phyloP scores from a whole-genome alignment of 2,329 filamentous ascomycete species.

The Huntiella moniliformis region DNA sequence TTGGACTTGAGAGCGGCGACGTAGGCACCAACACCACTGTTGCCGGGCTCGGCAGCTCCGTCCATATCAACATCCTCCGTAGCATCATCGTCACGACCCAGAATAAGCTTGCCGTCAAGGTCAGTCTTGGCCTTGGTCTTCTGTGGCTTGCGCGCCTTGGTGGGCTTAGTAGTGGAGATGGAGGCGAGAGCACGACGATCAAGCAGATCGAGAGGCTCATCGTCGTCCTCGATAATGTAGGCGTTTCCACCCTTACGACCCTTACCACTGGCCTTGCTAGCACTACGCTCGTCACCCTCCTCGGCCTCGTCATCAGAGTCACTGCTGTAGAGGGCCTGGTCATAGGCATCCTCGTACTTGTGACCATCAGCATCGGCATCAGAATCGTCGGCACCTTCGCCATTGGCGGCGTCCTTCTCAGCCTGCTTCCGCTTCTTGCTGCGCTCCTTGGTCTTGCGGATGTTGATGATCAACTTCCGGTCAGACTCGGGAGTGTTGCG shows the following conservation, averaged over 20 bases:
- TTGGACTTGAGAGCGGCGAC: constrained; percentile 50
- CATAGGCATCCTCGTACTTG: constrained; percentile 82
- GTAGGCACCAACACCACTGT: constrained; percentile 46
- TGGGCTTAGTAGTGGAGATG: constrained; percentile 78
- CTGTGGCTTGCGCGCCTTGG: constrained; percentile 38
- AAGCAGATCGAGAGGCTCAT: constrained; percentile 85
- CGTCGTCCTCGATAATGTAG: constrained; percentile 86
- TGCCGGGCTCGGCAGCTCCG: constrained; percentile 33
- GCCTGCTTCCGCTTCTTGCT: constrained; percentile 75
- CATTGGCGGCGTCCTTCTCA: constrained; percentile 30
- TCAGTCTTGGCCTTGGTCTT: constrained; percentile 48
- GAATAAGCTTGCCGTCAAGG: constrained; percentile 62
- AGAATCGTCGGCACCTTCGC: constrained; percentile 14
- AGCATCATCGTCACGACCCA: constrained; percentile 39
- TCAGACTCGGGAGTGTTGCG: constrained; percentile 68
- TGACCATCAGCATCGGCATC: constrained; percentile 21
- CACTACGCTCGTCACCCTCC: constrained; percentile 18
- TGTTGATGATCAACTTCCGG: constrained; percentile 78
- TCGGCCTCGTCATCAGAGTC: constrained; percentile 40
- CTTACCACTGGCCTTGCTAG: constrained; percentile 14
- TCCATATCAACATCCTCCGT: constrained; percentile 46
- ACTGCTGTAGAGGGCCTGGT: constrained; percentile 84
- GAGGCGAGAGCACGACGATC: constrained; percentile 77
- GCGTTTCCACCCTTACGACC: constrained; percentile 45
- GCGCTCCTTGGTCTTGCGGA: constrained; percentile 85